phyloP scores from a whole-genome alignment of 1,284 basidiomycete species.

The Leccinum glutinopallens region DNA sequence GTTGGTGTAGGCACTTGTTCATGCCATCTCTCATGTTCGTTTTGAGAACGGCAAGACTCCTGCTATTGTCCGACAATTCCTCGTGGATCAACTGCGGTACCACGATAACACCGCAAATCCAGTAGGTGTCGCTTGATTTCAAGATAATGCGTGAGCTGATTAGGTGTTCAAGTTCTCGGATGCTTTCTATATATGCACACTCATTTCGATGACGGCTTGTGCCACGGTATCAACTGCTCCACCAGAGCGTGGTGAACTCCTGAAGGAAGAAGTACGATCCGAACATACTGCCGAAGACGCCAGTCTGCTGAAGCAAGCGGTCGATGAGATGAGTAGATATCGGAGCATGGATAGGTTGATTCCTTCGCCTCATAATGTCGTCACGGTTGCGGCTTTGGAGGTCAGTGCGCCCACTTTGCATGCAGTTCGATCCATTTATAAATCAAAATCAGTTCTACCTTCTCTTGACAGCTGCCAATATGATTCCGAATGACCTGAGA shows the following conservation, averaged over 20 bases:
- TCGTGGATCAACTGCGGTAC: conserved; percentile 88
- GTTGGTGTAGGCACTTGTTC: conserved; percentile 63
- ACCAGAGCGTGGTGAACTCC: conserved; percentile 76
- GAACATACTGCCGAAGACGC: conserved; percentile 68
- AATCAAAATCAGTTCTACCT: conserved; percentile 68
- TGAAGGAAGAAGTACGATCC: conserved; percentile 64
- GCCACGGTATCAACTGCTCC: conserved; percentile 73
- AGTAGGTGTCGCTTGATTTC: conserved; percentile 48
- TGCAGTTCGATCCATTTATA: conserved; percentile 10
- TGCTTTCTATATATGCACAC: conserved; percentile 86
- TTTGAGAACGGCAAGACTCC: conserved; percentile 88
- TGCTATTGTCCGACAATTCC: conserved; percentile 84
- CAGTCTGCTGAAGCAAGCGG: conserved; percentile 69
- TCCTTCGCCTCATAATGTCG: conserved; percentile 92
- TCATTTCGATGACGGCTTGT: conserved; percentile 83
- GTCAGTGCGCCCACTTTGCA: conserved; percentile 44
- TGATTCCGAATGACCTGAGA: conserved; percentile 81
- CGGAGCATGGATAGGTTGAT: conserved; percentile 95
- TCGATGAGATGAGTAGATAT: conserved; percentile 86
- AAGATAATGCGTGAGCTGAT: conserved; percentile 16
- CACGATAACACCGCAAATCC: conserved; percentile 95
- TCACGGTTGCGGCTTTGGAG: conserved; percentile 89
- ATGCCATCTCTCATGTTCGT: conserved; percentile 82
- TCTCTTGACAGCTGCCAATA: conserved; percentile 75
- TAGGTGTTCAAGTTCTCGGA: conserved; percentile 76